Evolutionary conservation across 2,329 filamentous ascomycete genomes (phyloP), one percentile per base, ranked within the genome.

Genomic region (Proliferodiscus dingleyae): DNA sequence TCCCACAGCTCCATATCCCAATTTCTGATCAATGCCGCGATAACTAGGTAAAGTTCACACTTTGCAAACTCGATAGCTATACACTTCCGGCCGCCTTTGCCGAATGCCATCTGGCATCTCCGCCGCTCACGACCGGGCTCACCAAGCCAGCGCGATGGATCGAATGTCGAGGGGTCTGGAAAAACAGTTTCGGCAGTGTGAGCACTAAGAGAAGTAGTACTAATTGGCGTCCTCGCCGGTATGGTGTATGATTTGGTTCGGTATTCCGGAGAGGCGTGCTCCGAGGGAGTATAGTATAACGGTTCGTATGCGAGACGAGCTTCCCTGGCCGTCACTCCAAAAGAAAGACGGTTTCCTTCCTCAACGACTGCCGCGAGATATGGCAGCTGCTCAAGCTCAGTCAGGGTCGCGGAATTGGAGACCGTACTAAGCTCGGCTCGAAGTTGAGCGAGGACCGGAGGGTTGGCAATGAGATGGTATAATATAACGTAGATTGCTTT

Each of bases 41-140:
- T 29, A 6, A 18, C 15, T 15, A 41, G n/a, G 18, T 28, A 15
- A 13, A 29, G 7, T 16, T 46, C 37, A 3, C 34, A 34, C n/a
- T 46, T 9, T 22, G 43, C 43, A 3, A 46, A 28, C 15, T 45
- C 6, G 10, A 43, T 33, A 24, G 67, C 67, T 9, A 70, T 51
- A 52, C 67, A 71, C 43, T 56, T 62, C 34, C 71, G 58, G 0
- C 68, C 61, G 0, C 72, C 72, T 24, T 66, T 59, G 1, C 64
- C 67, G 52, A 75, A 75, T 1, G 71, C 60, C 21, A 72, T 65
- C 10, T 71, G 47, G n/a, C 59, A 68, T 10, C 65, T 51, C 10
- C 28, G 40, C 15, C 16, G 37, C 34, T 45, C 42, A 4, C 3
- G 16, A 4, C 28, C 26, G 3, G 40, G 10, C 10, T 26, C 24